These are phyloP conservation scores for Kwoniella botswanensis DNA, from an alignment of 768 basidiomycete genomes.

Conservation along the genomic window DNA sequence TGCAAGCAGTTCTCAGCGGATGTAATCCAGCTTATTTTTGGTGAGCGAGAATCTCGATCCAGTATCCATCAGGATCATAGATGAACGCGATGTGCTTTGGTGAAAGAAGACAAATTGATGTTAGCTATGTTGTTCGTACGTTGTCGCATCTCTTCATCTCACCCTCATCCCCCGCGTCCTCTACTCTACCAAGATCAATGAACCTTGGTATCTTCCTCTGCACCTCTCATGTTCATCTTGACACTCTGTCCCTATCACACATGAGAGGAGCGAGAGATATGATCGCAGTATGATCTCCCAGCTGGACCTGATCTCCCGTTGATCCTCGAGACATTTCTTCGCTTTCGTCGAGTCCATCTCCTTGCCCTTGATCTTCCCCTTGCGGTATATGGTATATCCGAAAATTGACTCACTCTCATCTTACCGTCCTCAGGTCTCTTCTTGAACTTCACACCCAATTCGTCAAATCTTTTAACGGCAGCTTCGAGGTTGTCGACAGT, in stretches of 20 bases:
- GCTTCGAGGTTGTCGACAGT: slow-evolving; percentile 79
- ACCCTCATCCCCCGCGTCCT: not conserved
- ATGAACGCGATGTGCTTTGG: slow-evolving; percentile 50
- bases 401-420: slow-evolving; percentile 64
- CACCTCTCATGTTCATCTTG: too few relatives aligned
- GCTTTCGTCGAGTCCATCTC: too few relatives aligned
- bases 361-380: too few relatives aligned
- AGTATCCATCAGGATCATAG: slow-evolving; percentile 57
- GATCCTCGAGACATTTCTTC: too few relatives aligned
- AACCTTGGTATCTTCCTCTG: too few relatives aligned
- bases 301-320: too few relatives aligned
- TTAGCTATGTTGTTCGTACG: not conserved
- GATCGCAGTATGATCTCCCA: too few relatives aligned
- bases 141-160: not conserved
- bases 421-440: slow-evolving; percentile 81
- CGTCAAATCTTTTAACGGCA: slow-evolving; percentile 82
- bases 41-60: slow-evolving; percentile 55
- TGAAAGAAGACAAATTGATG: not conserved
- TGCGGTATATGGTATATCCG: too few relatives aligned
- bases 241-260: too few relatives aligned
- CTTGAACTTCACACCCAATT: slow-evolving; percentile 79
- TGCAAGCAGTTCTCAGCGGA: too few relatives aligned
- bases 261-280: too few relatives aligned
- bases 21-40: not conserved
- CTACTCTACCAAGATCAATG: too few relatives aligned